phyloP scores from a whole-genome alignment of 2,329 filamentous ascomycete genomes.

The Ascosphaera apis region DNA sequence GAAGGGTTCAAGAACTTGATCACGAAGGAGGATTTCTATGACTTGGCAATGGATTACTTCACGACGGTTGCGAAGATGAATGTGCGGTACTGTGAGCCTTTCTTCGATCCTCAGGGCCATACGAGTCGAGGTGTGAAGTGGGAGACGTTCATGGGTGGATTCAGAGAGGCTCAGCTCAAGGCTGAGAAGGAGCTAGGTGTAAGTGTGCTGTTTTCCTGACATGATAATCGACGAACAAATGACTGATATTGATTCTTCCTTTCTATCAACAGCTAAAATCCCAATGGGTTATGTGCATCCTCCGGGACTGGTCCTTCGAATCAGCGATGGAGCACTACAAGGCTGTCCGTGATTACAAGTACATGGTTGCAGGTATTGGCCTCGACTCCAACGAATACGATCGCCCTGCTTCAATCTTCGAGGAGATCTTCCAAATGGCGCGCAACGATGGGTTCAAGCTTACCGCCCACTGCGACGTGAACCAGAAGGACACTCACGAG shows the following conservation, averaged over 20 bases:
- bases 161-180: slow-evolving; percentile 14
- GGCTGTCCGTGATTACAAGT: slow-evolving; percentile 19
- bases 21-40: slow-evolving; percentile 17
- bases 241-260: no score
- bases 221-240: no score
- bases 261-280: slow-evolving; percentile 4
- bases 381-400: slow-evolving; percentile 26
- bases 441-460: slow-evolving; percentile 20
- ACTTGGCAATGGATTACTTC: slow-evolving; percentile 20
- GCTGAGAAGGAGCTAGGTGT: slow-evolving; percentile 11
- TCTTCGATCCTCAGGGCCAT: slow-evolving; percentile 23
- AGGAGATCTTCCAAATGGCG: slow-evolving; percentile 17
- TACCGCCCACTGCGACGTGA: slow-evolving; percentile 30
- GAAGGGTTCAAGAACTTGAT: slow-evolving; percentile 13
- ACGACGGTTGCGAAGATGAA: slow-evolving; percentile 14
- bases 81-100: slow-evolving; percentile 19
- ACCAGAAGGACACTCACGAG: slow-evolving; percentile 24
- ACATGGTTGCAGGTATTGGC: slow-evolving; percentile 24
- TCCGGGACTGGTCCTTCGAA: slow-evolving; percentile 18
- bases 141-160: slow-evolving; percentile 14
- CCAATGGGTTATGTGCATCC: slow-evolving; percentile 21
- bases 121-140: slow-evolving; percentile 16
- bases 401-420: slow-evolving; percentile 23
- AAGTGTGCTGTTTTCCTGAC: no score
- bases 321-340: slow-evolving; percentile 18